phyloP scores from a whole-genome alignment of 495 filamentous ascomycete genomes.

The Delitschia confertaspora region DNA sequence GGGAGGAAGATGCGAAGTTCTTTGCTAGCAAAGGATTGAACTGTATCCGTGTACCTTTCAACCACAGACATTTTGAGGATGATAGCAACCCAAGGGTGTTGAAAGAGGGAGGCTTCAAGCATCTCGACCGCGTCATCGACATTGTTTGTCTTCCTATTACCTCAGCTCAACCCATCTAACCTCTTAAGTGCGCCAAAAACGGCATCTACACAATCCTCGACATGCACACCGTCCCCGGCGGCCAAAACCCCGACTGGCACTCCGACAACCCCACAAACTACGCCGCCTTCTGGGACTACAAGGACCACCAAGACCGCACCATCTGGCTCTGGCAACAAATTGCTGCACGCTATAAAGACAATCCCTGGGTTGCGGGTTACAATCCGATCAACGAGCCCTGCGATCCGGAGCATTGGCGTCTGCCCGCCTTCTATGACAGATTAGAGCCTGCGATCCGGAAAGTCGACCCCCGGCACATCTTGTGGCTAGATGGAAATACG shows the following conservation, averaged over 20 bases:
- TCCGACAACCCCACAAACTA: slow-evolving; percentile 46
- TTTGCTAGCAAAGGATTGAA: slow-evolving; percentile 51
- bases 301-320: slow-evolving; percentile 51
- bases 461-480: slow-evolving; percentile 53
- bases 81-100: slow-evolving; percentile 52
- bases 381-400: slow-evolving; percentile 60
- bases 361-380: slow-evolving; percentile 53
- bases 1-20: slow-evolving; percentile 51
- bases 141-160: slow-evolving; percentile 30
- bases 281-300: slow-evolving; percentile 57
- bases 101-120: slow-evolving; percentile 50
- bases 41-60: slow-evolving; percentile 56
- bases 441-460: slow-evolving; percentile 50
- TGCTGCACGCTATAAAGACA: slow-evolving; percentile 47
- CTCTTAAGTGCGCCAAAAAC: slow-evolving; percentile 41
- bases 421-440: slow-evolving; percentile 49
- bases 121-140: slow-evolving; percentile 51
- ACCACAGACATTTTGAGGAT: slow-evolving; percentile 57
- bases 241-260: slow-evolving; percentile 61
- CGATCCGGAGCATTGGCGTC: slow-evolving; percentile 47
- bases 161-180: not conserved
- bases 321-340: slow-evolving; percentile 54
- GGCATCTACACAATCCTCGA: slow-evolving; percentile 56
- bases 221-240: slow-evolving; percentile 55
- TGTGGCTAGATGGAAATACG: slow-evolving; percentile 59